A percentile compares a stretch with the other conserved stretches of the same genome.
phyloP scores from a whole-genome alignment of 2,329 filamentous ascomycete species.

The Aspergillus aculeatinus region DNA sequence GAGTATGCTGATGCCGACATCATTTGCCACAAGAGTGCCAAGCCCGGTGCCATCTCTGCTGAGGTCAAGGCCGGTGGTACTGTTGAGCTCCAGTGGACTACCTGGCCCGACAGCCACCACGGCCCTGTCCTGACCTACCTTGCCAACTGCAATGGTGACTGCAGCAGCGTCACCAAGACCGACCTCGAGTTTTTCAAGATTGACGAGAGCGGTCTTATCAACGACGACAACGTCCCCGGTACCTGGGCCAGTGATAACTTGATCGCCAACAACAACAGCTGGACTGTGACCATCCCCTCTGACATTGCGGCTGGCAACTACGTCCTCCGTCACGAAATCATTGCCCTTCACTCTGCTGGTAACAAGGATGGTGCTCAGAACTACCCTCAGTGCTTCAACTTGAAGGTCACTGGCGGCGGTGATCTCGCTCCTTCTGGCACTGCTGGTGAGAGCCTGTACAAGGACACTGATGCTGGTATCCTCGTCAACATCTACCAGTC shows the following conservation, averaged over 20 bases:
- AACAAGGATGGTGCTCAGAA: conserved; percentile 51
- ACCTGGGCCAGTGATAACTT: conserved; percentile 58
- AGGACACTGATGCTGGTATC: conserved; percentile 57
- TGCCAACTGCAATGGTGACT: conserved; percentile 60
- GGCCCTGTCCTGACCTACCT: conserved; percentile 66
- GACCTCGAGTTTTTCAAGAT: conserved; percentile 65
- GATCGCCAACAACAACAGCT: conserved; percentile 53
- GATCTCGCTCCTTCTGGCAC: conserved; percentile 49
- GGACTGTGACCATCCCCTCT: conserved; percentile 50
- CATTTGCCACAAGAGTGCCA: conserved; percentile 61
- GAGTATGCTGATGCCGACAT: conserved; percentile 54
- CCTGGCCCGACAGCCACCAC: conserved; percentile 65
- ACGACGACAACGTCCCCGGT: conserved; percentile 44
- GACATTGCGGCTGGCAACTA: conserved; percentile 53
- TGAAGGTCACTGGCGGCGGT: conserved; percentile 59
- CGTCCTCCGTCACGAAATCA: conserved; percentile 57
- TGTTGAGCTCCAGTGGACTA: conserved; percentile 61
- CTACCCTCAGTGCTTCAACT: conserved; percentile 60
- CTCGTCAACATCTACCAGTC: conserved; percentile 58
- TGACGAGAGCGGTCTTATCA: conserved; percentile 54
- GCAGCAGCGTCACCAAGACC: conserved; percentile 53
- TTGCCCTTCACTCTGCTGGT: conserved; percentile 52
- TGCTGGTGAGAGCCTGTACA: conserved; percentile 58
- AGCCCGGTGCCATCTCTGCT: conserved; percentile 52
- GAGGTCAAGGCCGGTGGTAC: conserved; percentile 61